Evolutionary conservation across 768 basidiomycete genomes (phyloP).

Genomic region (Suillus subalutaceus): DNA sequence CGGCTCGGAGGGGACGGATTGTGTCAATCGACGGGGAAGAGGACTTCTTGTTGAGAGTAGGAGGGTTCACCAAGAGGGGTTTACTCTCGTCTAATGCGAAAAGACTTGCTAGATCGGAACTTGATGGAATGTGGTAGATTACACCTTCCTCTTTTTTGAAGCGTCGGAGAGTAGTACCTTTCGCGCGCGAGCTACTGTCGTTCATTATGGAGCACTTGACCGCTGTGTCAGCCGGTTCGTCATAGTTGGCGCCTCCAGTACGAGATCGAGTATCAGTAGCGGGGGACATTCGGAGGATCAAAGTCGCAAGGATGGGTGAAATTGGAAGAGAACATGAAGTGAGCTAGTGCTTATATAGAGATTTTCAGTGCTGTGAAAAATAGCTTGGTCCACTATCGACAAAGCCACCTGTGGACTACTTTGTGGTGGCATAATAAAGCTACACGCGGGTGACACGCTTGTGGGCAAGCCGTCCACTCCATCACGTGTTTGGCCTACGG

Average conservation of each 20-base stretch:
- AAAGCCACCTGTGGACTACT: background rate
- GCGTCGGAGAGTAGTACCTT: background rate
- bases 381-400: background rate
- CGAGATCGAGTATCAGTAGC: background rate
- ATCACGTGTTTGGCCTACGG: background rate
- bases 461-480: background rate
- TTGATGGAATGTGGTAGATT: background rate
- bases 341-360: background rate
- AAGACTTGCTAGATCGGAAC: background rate
- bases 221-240: background rate
- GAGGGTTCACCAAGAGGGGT: background rate
- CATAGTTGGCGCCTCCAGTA: background rate
- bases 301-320: background rate
- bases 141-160: conserved; percentile 1
- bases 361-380: background rate
- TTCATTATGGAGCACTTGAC: background rate
- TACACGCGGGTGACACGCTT: background rate
- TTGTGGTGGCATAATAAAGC: background rate
- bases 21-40: background rate
- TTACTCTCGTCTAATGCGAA: background rate
- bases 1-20: background rate
- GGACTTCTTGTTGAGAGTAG: background rate
- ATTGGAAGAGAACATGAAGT: background rate
- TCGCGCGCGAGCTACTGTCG: background rate
- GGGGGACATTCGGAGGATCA: background rate